These are phyloP conservation scores for Cercospora nicotianae DNA, from an alignment of 2,329 filamentous ascomycete genomes.

Conservation along the genomic window DNA sequence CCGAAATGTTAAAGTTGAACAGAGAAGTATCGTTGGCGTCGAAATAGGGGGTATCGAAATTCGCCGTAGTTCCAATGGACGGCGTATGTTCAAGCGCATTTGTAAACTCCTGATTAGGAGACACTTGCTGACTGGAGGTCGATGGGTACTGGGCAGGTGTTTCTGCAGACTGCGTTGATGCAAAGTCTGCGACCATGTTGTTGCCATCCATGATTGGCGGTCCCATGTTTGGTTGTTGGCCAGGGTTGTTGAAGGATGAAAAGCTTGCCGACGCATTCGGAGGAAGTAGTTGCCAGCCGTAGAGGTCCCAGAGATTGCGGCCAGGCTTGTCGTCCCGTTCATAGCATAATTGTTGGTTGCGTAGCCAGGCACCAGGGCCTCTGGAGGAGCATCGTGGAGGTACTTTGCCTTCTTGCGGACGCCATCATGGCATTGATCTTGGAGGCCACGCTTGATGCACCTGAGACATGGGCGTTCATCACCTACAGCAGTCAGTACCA, in stretches of 20 bases:
- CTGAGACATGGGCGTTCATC: slow-evolving; percentile 92
- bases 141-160: slow-evolving; percentile 73
- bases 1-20: slow-evolving; percentile 94
- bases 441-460: slow-evolving; percentile 89
- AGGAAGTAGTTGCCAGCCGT: slow-evolving; percentile 44
- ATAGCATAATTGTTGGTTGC: slow-evolving; percentile 64
- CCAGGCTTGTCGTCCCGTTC: slow-evolving; percentile 28
- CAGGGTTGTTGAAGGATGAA: slow-evolving; percentile 39
- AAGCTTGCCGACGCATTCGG: slow-evolving; percentile 43
- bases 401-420: slow-evolving; percentile 99
- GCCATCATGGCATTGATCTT: slow-evolving; percentile 90
- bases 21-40: slow-evolving; percentile 88
- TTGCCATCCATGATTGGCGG: slow-evolving; percentile 45
- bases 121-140: slow-evolving; percentile 51
- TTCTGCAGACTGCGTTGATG: slow-evolving; percentile 55
- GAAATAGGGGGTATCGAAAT: slow-evolving; percentile 65
- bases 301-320: slow-evolving; percentile 24
- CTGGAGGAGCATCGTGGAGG: slow-evolving; percentile 89
- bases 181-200: slow-evolving; percentile 53
- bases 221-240: slow-evolving; percentile 40
- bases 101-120: slow-evolving; percentile 47
- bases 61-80: slow-evolving; percentile 41
- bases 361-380: slow-evolving; percentile 83
- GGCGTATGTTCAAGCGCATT: slow-evolving; percentile 50
- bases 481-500: slow-evolving; percentile 55